Conservation (phyloP, 305 asterid genomes). For the Fraxinus nigra region DNA sequence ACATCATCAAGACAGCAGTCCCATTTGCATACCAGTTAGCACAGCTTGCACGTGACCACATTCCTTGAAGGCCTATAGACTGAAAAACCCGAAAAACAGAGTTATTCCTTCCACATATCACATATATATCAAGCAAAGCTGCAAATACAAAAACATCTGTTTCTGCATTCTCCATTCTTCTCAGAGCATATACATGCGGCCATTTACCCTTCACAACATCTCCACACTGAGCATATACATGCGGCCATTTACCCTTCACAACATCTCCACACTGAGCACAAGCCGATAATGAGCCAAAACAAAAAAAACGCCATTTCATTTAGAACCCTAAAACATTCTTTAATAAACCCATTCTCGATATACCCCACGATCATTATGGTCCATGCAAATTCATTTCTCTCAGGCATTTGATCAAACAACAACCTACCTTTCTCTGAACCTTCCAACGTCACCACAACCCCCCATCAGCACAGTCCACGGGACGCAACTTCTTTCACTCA, state of each 20-base stretch:
- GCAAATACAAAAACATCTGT: conserved; percentile 48
- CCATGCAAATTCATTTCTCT: conserved; percentile 62
- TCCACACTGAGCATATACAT: too few species aligned
- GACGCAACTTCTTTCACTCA: conserved; percentile 47
- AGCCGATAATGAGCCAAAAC: background rate
- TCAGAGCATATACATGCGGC: conserved; percentile 34
- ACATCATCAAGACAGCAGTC: conserved; percentile 40
- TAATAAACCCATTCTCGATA: conserved; percentile 46
- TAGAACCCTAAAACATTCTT: conserved; percentile 53
- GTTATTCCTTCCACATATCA: conserved; percentile 62
- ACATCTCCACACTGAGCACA: too few species aligned
- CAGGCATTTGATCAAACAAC: conserved; percentile 65
- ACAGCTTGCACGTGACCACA: conserved; percentile 63
- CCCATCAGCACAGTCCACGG: conserved; percentile 79
- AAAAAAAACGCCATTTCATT: conserved; percentile 42
- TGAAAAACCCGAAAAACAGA: conserved; percentile 46
- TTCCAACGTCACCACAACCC: conserved; percentile 55
- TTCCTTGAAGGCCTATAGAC: conserved; percentile 41
- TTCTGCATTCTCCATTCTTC: conserved; percentile 30
- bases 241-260: too few species aligned
- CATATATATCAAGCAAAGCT: conserved; percentile 76
- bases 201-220: too few species aligned
- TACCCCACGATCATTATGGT: conserved; percentile 51
- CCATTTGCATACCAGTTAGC: conserved; percentile 70
- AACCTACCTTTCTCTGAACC: conserved; percentile 49